Conservation (phyloP, 108 stramenopile genomes). For the Fistulifera pelliculosa region DNA sequence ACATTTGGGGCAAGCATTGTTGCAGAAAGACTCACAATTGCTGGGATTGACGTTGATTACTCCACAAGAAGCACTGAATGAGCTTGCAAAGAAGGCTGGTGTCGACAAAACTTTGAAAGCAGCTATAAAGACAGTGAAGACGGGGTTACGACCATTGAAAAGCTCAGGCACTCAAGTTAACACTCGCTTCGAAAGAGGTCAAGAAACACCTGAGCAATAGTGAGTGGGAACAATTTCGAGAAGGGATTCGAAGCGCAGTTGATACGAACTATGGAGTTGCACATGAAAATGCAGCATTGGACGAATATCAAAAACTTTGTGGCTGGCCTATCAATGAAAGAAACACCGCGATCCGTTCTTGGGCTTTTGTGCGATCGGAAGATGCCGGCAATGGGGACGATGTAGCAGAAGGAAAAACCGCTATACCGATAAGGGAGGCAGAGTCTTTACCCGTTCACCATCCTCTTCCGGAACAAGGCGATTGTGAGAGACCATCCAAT, state of each 20-base stretch:
- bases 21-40: slow-evolving; percentile 37
- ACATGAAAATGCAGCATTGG: slow-evolving; percentile 67
- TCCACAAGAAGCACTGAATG: slow-evolving; percentile 29
- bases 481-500: background rate
- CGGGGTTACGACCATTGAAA: slow-evolving; percentile 32
- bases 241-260: slow-evolving; percentile 36
- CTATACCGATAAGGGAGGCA: background rate
- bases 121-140: slow-evolving; percentile 23
- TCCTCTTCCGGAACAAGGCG: background rate
- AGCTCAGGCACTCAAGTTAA: slow-evolving; percentile 26
- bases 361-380: slow-evolving; percentile 41
- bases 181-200: slow-evolving; percentile 23
- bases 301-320: slow-evolving; percentile 46
- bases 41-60: slow-evolving; percentile 35
- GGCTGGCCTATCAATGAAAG: slow-evolving; percentile 55
- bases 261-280: slow-evolving; percentile 54
- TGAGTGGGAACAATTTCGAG: slow-evolving; percentile 36
- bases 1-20: slow-evolving; percentile 31
- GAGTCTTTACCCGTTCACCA: background rate
- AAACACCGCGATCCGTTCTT: slow-evolving; percentile 46
- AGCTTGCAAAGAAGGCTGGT: slow-evolving; percentile 47
- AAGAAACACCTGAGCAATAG: slow-evolving; percentile 17
- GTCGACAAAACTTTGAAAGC: slow-evolving; percentile 28
- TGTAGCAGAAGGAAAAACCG: background rate
- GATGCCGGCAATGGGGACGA: background rate